Percentiles rank a stretch among this genome's conserved stretches.
phyloP scores from a whole-genome alignment of 2,329 filamentous ascomycete species.

The Venturia pyrina region DNA sequence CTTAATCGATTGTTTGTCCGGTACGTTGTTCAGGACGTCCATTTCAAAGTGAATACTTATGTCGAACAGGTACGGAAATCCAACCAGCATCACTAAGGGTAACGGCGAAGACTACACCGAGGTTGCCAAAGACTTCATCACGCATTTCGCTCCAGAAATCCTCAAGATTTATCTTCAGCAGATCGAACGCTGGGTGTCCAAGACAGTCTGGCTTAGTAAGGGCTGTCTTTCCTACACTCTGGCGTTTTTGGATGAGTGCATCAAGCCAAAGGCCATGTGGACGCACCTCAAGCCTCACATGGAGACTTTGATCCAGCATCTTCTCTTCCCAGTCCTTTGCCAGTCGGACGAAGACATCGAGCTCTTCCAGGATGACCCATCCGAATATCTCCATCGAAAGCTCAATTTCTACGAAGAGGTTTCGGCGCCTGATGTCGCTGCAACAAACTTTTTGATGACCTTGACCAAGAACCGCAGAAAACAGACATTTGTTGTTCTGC shows the following conservation, averaged over 20 bases:
- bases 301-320: conserved; percentile 84
- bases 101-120: conserved; percentile 67
- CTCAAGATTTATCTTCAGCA: conserved; percentile 88
- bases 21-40: conserved; percentile 39
- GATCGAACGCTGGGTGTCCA: conserved; percentile 96
- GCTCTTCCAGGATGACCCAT: conserved; percentile 86
- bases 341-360: conserved; percentile 86
- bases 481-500: conserved; percentile 88
- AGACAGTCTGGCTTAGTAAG: conserved; percentile 89
- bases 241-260: conserved; percentile 92
- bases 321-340: conserved; percentile 92
- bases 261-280: conserved; percentile 97
- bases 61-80: conserved; percentile 71
- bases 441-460: conserved; percentile 91
- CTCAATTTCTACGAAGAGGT: conserved; percentile 97
- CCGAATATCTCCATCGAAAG: conserved; percentile 94
- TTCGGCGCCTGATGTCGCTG: conserved; percentile 86
- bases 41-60: background rate
- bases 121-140: conserved; percentile 85
- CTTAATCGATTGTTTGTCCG: conserved; percentile 90
- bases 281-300: conserved; percentile 85
- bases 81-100: conserved; percentile 59
- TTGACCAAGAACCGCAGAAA: conserved; percentile 91
- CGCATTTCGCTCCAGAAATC: conserved; percentile 89
- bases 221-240: conserved; percentile 88